Evolutionary conservation across 1,284 basidiomycete species (phyloP).

Genomic region (Pyrrhoderma lamaoense): DNA sequence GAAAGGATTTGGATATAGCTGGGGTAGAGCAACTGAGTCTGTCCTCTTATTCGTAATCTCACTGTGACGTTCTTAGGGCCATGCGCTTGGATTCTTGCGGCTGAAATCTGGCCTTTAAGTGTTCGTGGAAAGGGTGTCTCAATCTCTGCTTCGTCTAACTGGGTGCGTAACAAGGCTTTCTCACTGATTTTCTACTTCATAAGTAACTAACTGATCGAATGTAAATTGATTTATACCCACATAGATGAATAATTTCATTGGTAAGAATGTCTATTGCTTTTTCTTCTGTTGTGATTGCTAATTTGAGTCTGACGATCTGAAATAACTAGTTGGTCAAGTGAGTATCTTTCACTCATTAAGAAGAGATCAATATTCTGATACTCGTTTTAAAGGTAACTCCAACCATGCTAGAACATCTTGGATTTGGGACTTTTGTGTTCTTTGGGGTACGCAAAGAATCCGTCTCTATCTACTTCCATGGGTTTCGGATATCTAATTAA

Average conservation of each 20-base stretch:
- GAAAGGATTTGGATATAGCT: conserved; percentile 62
- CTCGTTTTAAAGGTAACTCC: conserved; percentile 49
- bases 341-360: no score
- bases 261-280: conserved; percentile 27
- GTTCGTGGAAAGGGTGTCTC: conserved; percentile 64
- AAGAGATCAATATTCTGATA: no score
- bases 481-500: background rate
- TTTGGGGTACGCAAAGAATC: no score
- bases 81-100: conserved; percentile 59
- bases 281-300: background rate
- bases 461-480: background rate
- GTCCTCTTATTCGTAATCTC: background rate
- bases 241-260: conserved; percentile 75
- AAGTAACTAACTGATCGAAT: conserved; percentile 4
- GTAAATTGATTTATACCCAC: no score
- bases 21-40: conserved; percentile 36
- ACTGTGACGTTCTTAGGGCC: conserved; percentile 32
- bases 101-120: conserved; percentile 60
- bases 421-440: conserved; percentile 63
- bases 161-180: conserved; percentile 42
- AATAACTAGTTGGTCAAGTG: no score
- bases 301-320: background rate
- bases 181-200: background rate
- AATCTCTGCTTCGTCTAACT: conserved; percentile 64
- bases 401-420: conserved; percentile 48